A percentile compares a stretch with the other conserved stretches of the same genome.
Evolutionary conservation across 1,284 basidiomycete species (phyloP).

Genomic region (Singerocomus rubriflavus): DNA sequence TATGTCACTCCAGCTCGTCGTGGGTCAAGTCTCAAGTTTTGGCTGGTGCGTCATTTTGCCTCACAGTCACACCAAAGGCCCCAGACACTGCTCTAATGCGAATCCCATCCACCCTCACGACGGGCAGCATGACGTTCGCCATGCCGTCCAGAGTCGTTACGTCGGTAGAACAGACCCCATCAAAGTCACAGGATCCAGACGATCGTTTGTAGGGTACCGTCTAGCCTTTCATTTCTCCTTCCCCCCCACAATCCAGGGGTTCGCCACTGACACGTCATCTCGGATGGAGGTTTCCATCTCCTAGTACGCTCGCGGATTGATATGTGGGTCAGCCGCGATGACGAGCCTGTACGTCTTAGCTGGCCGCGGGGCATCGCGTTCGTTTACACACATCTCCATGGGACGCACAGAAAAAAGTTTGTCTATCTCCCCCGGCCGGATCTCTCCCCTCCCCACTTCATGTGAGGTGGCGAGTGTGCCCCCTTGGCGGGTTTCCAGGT

Average conservation of each 20-base stretch:
- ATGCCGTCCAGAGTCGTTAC: no score
- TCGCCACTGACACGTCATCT: neutral
- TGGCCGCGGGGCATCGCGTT: neutral
- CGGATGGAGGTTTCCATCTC: no score
- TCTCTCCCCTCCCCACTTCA: constrained; percentile 2
- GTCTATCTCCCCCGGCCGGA: neutral
- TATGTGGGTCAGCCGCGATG: constrained; percentile 6
- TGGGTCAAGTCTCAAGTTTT: no score
- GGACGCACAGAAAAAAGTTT: neutral
- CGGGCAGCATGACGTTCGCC: neutral
- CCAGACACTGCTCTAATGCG: neutral
- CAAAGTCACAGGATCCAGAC: no score
- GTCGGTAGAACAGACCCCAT: neutral
- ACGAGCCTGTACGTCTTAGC: constrained; percentile 8
- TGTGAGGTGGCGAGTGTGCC: neutral
- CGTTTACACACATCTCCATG: neutral
- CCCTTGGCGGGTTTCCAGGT: no score
- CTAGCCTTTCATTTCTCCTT: neutral
- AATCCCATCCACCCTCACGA: neutral
- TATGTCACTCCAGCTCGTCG: no score
- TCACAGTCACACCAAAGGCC: no score
- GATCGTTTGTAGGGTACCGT: neutral
- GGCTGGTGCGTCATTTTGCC: no score
- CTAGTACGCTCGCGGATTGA: neutral
- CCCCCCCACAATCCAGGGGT: neutral